phyloP scores from a whole-genome alignment of 257 asterid species.

The Parsonsia alboflavescens region DNA sequence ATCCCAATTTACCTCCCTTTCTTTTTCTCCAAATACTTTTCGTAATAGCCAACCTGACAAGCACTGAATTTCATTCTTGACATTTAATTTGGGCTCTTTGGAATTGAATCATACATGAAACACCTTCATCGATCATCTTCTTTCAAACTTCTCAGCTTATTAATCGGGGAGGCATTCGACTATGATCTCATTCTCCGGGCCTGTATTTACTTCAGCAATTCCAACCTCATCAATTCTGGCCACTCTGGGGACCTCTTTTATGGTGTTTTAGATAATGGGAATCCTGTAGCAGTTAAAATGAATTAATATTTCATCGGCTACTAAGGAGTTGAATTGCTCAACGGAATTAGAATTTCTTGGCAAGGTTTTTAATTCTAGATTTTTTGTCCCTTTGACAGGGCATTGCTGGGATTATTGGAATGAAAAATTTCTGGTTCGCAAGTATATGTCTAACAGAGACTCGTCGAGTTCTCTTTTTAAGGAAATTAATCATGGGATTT shows the following conservation, averaged over 20 bases:
- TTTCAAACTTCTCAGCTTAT: not conserved
- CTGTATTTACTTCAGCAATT: constrained; percentile 38
- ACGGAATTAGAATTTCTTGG: constrained; percentile 27
- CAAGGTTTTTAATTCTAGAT: constrained; percentile 8
- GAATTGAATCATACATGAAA: no score
- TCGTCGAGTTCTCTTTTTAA: constrained; percentile 4
- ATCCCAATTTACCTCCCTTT: no score
- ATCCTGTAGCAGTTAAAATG: constrained; percentile 48
- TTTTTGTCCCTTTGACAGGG: constrained; percentile 14
- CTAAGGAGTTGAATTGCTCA: constrained; percentile 28
- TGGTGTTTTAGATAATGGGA: constrained; percentile 47
- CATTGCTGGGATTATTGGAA: constrained; percentile 17
- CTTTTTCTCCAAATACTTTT: no score
- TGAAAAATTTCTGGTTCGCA: constrained; percentile 14
- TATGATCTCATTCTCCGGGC: constrained; percentile 47
- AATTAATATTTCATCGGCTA: constrained; percentile 31
- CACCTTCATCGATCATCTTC: not conserved
- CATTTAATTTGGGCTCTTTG: no score
- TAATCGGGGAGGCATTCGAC: constrained; percentile 40
- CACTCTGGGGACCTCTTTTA: constrained; percentile 61
- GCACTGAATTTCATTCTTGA: no score
- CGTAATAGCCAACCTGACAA: no score
- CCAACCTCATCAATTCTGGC: constrained; percentile 50
- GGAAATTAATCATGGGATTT: no score
- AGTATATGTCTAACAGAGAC: constrained; percentile 7